These are phyloP conservation scores for Neoascochyta sp. DNA, from an alignment of 2,329 filamentous ascomycete genomes.

Conservation along the genomic window DNA sequence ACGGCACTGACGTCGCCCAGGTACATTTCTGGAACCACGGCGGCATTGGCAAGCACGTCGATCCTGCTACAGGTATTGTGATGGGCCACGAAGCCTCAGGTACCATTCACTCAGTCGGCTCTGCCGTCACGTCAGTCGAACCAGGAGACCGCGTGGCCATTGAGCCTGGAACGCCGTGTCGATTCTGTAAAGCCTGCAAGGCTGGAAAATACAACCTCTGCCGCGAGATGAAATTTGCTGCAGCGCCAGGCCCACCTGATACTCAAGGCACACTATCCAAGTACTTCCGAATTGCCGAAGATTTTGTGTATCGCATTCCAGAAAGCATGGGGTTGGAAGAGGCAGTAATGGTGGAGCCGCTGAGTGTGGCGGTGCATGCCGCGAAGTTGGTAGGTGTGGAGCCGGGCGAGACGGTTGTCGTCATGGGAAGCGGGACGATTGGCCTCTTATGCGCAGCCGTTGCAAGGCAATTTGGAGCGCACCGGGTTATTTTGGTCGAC, in stretches of 20 bases:
- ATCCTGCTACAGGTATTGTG: constrained; percentile 75
- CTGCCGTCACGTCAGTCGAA: constrained; percentile 69
- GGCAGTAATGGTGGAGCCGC: constrained; percentile 81
- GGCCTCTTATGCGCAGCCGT: constrained; percentile 80
- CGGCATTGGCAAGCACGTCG: constrained; percentile 79
- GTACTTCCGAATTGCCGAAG: constrained; percentile 84
- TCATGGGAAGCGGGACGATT: constrained; percentile 89
- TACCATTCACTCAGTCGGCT: constrained; percentile 70
- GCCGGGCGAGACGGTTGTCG: constrained; percentile 78
- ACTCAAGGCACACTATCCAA: constrained; percentile 68
- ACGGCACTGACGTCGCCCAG: constrained; percentile 10
- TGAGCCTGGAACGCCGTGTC: constrained; percentile 89
- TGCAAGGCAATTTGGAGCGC: constrained; percentile 63
- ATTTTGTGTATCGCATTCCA: constrained; percentile 92
- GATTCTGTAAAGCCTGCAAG: constrained; percentile 79
- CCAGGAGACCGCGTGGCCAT: constrained; percentile 86
- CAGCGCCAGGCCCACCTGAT: constrained; percentile 74
- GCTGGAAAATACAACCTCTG: constrained; percentile 92
- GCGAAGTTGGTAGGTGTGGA: constrained; percentile 74
- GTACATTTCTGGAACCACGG: constrained; percentile 96
- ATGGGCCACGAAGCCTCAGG: constrained; percentile 92
- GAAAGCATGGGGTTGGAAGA: constrained; percentile 78
- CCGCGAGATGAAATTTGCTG: constrained; percentile 77
- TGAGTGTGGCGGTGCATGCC: constrained; percentile 81
- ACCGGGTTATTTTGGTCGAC: constrained; percentile 85